These are phyloP conservation scores for Oldenlandia corymbosa DNA, from an alignment of 257 asterid genomes.

Conservation along the genomic window DNA sequence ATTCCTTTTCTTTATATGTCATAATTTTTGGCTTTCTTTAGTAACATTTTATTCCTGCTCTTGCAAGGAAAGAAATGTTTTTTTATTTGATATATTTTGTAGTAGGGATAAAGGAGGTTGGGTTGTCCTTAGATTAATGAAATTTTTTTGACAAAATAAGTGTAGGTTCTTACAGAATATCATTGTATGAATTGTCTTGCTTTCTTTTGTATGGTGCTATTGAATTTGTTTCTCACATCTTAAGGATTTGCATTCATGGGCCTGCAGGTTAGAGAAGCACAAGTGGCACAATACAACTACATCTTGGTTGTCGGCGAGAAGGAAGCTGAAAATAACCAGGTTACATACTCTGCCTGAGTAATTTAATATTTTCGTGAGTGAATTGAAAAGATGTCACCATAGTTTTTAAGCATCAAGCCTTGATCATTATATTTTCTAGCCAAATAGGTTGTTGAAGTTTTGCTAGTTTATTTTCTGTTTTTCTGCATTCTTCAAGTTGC, in stretches of 20 bases:
- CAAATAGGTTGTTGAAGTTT: background rate
- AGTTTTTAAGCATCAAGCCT: too few relatives aligned
- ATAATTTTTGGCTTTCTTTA: background rate
- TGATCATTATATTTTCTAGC: too few relatives aligned
- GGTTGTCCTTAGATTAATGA: background rate
- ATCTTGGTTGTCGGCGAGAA: conserved; percentile 96
- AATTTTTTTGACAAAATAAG: too few relatives aligned
- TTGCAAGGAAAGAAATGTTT: background rate
- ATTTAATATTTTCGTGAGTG: background rate
- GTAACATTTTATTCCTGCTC: background rate
- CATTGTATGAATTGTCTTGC: background rate
- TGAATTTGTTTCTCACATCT: conserved; percentile 8
- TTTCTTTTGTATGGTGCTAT: too few relatives aligned
- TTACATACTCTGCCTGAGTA: conserved; percentile 19
- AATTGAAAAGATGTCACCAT: background rate
- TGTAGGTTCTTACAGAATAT: too few relatives aligned
- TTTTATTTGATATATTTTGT: background rate
- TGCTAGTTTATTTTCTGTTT: background rate
- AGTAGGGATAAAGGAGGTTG: background rate
- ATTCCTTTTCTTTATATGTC: background rate
- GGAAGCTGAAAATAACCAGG: conserved; percentile 78
- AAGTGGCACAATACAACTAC: conserved; percentile 85
- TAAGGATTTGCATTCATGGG: too few relatives aligned
- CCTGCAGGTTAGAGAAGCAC: conserved; percentile 92
- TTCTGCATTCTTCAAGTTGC: background rate